phyloP scores from a whole-genome alignment of 2,329 filamentous ascomycete genomes.

The Hypoxylon sp. region DNA sequence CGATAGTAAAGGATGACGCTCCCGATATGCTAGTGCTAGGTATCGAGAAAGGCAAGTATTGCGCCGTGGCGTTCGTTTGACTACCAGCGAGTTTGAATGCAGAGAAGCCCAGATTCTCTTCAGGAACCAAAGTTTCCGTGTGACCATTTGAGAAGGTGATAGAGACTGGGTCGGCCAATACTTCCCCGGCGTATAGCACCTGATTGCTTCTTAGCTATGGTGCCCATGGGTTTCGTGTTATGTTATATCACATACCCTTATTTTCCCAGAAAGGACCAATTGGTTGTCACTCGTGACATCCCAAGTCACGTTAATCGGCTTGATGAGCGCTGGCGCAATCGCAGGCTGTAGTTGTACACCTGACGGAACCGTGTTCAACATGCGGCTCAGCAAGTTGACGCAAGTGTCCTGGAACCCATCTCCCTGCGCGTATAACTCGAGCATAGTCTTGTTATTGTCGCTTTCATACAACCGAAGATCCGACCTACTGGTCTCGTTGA shows the following conservation, averaged over 20 bases:
- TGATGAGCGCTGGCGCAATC: constrained; percentile 45
- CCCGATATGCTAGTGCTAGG: constrained; percentile 21
- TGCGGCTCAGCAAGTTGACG: constrained; percentile 45
- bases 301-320: constrained; percentile 50
- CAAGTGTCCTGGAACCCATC: constrained; percentile 48
- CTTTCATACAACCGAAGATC: constrained; percentile 50
- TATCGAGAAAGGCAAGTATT: constrained; percentile 44
- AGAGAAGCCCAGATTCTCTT: constrained; percentile 39
- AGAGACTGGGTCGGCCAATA: constrained; percentile 19
- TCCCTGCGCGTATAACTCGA: constrained; percentile 43
- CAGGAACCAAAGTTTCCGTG: constrained; percentile 31
- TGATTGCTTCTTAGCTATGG: constrained; percentile 24
- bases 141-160: constrained; percentile 45
- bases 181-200: constrained; percentile 34
- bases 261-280: constrained; percentile 43
- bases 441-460: constrained; percentile 50
- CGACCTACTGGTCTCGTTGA: constrained; percentile 48
- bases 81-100: constrained; percentile 37
- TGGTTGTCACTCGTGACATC: constrained; percentile 38
- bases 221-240: background rate
- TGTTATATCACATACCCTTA: constrained; percentile 42
- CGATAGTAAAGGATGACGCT: constrained; percentile 39
- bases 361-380: constrained; percentile 50
- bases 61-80: constrained; percentile 37
- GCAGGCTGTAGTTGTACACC: constrained; percentile 40